Evolutionary conservation across 352 stramenopile species (phyloP).

Genomic region (Phytopythium helicoides): DNA sequence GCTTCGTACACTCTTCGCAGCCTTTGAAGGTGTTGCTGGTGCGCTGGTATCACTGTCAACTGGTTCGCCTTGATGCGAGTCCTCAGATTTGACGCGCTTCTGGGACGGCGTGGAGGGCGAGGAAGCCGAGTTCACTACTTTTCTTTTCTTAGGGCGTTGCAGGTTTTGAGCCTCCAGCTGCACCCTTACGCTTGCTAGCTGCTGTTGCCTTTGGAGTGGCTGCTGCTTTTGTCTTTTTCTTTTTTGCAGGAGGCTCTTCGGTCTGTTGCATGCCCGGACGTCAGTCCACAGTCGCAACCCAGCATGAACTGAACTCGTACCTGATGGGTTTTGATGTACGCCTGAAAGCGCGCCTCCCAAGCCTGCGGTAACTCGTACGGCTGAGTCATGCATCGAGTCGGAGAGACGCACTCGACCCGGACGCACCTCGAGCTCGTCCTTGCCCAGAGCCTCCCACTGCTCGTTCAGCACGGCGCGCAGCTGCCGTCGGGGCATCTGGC

Average conservation of each 20-base stretch:
- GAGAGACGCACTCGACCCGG: too few relatives aligned
- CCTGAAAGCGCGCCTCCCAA: conserved; percentile 9
- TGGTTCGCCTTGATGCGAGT: not conserved
- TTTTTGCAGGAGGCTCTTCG: not conserved
- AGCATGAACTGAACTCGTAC: not conserved
- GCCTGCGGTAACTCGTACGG: not conserved
- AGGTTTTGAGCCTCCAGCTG: not conserved
- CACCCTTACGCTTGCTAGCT: not conserved
- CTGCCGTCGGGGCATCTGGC: conserved; percentile 26
- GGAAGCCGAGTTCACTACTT: not conserved
- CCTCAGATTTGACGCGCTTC: conserved; percentile 4
- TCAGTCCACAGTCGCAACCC: not conserved
- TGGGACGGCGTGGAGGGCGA: not conserved
- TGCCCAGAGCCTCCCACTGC: conserved; percentile 26
- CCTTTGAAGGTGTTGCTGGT: not conserved
- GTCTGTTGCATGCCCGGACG: not conserved
- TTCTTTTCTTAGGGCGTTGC: conserved; percentile 4
- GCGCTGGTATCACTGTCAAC: not conserved
- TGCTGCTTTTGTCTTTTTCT: conserved; percentile 5
- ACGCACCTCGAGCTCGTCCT: conserved; percentile 29
- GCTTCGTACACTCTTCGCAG: not conserved
- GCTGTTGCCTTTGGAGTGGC: not conserved
- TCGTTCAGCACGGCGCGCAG: conserved; percentile 13
- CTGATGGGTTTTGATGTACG: not conserved
- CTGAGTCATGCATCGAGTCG: too few relatives aligned